Conservation (phyloP, 306 rosid species). For the Sphenostylis stenocarpa region DNA sequence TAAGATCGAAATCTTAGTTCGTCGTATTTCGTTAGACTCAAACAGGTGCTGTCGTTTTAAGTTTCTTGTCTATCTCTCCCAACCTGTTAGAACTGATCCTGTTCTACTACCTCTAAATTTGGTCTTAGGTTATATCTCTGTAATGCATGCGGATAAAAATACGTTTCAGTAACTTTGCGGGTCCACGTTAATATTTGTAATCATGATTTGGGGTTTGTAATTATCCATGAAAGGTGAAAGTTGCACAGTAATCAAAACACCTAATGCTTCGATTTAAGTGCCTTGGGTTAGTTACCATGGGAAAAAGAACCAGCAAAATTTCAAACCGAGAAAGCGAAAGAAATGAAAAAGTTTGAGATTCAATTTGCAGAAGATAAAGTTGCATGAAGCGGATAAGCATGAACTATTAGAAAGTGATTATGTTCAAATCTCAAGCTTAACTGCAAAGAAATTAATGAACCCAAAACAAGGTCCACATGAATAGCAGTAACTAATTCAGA, state of each 20-base stretch:
- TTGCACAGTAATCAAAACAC: background rate
- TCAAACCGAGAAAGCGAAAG: slow-evolving; percentile 19
- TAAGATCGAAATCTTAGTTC: too few relatives aligned
- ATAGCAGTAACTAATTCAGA: background rate
- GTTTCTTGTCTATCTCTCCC: background rate
- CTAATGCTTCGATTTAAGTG: background rate
- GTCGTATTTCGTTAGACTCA: too few relatives aligned
- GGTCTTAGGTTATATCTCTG: background rate
- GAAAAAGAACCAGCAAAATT: background rate
- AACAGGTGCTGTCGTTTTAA: too few relatives aligned
- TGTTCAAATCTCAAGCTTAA: background rate
- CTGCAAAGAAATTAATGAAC: background rate
- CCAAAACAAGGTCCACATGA: background rate
- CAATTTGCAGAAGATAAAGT: background rate
- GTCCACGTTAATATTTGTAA: background rate
- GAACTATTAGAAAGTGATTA: background rate
- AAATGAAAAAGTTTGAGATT: slow-evolving; percentile 3
- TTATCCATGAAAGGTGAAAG: background rate
- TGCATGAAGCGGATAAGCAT: slow-evolving; percentile 15
- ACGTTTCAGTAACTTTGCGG: too few relatives aligned
- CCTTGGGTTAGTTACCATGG: background rate
- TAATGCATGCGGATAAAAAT: too few relatives aligned
- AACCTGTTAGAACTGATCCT: background rate
- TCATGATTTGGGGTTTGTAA: background rate
- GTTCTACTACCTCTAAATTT: background rate